phyloP scores from a whole-genome alignment of 2,329 filamentous ascomycete species.

The Fusarium sp. region DNA sequence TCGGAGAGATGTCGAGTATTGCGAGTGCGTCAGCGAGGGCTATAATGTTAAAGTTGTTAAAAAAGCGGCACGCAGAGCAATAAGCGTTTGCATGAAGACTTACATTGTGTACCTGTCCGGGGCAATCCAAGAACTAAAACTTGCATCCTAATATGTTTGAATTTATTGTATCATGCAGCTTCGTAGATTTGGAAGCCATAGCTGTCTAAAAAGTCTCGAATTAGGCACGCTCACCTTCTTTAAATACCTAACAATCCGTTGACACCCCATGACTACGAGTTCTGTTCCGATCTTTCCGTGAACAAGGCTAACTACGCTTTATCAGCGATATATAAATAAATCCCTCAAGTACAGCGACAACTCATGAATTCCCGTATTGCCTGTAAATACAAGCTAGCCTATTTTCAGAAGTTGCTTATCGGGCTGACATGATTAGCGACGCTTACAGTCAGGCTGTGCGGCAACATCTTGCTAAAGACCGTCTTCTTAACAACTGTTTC shows the following conservation, averaged over 20 bases:
- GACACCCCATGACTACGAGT: not conserved
- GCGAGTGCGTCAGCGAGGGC: not conserved
- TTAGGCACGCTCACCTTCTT: not conserved
- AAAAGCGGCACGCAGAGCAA: not conserved
- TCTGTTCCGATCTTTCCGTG: not conserved
- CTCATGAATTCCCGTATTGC: not conserved
- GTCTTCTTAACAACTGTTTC: not conserved
- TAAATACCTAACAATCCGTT: too few species aligned
- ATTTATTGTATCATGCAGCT: accelerated
- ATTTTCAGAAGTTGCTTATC: not conserved
- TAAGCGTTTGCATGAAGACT: not conserved
- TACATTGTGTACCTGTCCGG: not conserved
- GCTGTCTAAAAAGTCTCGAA: accelerated
- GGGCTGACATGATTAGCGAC: not conserved
- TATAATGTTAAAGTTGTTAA: not conserved
- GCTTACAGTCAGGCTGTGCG: not conserved
- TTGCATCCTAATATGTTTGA: accelerated
- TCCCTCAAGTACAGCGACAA: not conserved
- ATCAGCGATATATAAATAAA: not conserved
- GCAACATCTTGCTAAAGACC: not conserved
- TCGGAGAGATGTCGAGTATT: not conserved
- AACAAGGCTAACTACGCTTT: not conserved
- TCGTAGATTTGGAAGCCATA: accelerated
- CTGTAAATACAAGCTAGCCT: not conserved
- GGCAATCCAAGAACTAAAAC: not conserved